phyloP scores from a whole-genome alignment of 257 asterid species.

The Capsicum rhomboideum region DNA sequence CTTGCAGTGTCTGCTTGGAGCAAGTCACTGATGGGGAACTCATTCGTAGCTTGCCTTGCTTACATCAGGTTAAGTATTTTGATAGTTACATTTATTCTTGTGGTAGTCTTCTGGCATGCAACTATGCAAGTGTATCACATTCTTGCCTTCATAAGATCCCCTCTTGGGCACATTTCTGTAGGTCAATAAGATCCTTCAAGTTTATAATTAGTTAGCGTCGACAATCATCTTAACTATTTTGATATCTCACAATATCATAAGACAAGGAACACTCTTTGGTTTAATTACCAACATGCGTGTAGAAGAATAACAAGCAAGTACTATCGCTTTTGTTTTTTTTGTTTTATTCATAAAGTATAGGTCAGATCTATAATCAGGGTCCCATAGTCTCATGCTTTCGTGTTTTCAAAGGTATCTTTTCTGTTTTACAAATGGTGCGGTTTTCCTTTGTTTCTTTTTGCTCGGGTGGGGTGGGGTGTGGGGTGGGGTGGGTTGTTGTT shows the following conservation, averaged over 20 bases:
- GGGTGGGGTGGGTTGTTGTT: no score
- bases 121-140: not conserved
- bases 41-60: slow-evolving; percentile 94
- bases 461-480: no score
- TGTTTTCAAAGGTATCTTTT: not conserved
- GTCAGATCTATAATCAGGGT: not conserved
- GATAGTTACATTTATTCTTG: not conserved
- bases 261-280: not conserved
- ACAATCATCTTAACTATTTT: not conserved
- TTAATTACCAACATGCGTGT: not conserved
- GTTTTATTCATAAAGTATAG: no score
- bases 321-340: not conserved
- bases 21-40: slow-evolving; percentile 84
- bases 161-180: not conserved
- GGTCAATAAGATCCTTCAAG: not conserved
- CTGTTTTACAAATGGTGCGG: not conserved
- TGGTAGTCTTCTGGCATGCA: not conserved
- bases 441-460: no score
- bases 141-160: not conserved
- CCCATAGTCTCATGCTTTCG: not conserved
- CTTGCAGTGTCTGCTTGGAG: slow-evolving; percentile 98
- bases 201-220: not conserved
- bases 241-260: not conserved
- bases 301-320: not conserved
- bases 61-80: slow-evolving; percentile 69